These are phyloP conservation scores for Psidium friedrichsthalianum DNA, from an alignment of 345 rosid species.

Conservation along the genomic window DNA sequence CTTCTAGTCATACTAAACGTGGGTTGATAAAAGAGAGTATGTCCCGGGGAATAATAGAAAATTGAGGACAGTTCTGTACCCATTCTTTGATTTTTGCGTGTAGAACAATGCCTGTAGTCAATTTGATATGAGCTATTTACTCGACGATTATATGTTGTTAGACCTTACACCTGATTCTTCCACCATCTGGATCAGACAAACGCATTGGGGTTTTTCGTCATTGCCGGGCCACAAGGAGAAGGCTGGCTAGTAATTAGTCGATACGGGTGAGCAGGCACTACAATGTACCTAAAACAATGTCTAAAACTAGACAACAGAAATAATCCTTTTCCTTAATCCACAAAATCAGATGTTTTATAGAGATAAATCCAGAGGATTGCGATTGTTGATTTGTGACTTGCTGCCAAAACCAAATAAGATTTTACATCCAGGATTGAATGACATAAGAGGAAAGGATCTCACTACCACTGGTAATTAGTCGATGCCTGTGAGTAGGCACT, in stretches of 20 bases:
- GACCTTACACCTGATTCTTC: background rate
- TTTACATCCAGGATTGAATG: background rate
- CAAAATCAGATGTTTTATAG: background rate
- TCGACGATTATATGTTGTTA: background rate
- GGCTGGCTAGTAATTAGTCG: background rate
- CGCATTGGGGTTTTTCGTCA: background rate
- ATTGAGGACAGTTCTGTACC: no score
- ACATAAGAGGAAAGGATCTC: background rate
- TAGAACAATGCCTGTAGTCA: no score
- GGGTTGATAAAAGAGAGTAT: background rate
- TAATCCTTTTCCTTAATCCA: background rate
- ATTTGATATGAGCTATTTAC: no score
- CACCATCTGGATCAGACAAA: background rate
- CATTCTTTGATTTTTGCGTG: no score
- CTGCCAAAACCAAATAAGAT: background rate
- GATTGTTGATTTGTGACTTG: background rate
- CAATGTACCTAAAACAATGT: background rate
- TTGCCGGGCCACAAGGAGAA: background rate
- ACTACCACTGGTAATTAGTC: background rate
- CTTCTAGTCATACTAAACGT: background rate
- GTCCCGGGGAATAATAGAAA: no score
- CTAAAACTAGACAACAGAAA: background rate
- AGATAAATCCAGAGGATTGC: background rate
- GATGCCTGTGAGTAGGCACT: no score
- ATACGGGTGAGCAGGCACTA: background rate